These are phyloP conservation scores for Globisporangium recalcitrans DNA, from an alignment of 352 stramenopile genomes.

Conservation along the genomic window DNA sequence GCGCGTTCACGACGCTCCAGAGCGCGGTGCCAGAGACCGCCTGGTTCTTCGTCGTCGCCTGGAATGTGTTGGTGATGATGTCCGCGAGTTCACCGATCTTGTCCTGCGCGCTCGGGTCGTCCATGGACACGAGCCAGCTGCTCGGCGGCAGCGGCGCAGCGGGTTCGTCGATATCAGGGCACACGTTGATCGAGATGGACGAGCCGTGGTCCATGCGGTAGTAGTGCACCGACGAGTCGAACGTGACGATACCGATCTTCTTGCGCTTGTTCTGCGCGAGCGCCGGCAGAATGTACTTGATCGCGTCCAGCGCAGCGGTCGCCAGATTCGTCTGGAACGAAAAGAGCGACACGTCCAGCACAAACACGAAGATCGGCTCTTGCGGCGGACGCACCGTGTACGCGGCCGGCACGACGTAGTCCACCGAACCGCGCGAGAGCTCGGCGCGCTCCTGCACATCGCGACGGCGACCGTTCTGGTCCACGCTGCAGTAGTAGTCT, in stretches of 20 bases:
- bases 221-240: constrained; percentile 80
- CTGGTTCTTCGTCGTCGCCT: constrained; percentile 73
- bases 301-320: constrained; percentile 55
- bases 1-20: constrained; percentile 71
- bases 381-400: constrained; percentile 81
- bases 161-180: constrained; percentile 77
- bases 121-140: constrained; percentile 82
- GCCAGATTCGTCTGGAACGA: constrained; percentile 73
- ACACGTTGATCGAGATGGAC: constrained; percentile 72
- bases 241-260: constrained; percentile 87
- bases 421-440: constrained; percentile 76
- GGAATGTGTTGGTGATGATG: constrained; percentile 64
- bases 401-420: constrained; percentile 78
- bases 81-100: constrained; percentile 66
- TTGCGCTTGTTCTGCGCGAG: constrained; percentile 78
- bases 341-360: constrained; percentile 84
- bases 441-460: constrained; percentile 78
- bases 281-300: constrained; percentile 73
- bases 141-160: constrained; percentile 60
- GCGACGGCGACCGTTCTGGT: constrained; percentile 78
- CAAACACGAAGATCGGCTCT: constrained; percentile 84
- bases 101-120: constrained; percentile 61
- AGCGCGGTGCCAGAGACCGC: constrained; percentile 69
- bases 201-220: constrained; percentile 73
- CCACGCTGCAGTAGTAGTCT: constrained; percentile 86